Base-by-base conservation (phyloP, 164 flowering plant species). In the Santalum album region DNA sequence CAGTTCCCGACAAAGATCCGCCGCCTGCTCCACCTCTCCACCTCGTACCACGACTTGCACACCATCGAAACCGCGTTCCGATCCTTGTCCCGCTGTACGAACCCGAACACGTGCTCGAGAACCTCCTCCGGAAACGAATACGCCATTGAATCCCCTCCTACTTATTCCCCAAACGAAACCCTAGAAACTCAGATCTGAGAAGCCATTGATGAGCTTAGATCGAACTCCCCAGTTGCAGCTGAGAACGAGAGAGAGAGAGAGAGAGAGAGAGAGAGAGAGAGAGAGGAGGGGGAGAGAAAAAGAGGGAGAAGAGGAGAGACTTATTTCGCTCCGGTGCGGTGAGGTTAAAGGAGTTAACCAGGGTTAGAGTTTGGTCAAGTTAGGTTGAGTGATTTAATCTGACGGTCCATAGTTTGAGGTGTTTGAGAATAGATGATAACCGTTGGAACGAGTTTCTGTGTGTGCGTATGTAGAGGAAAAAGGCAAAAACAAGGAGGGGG, bases 61-160 rank as follows among this genome's bases (percentile, higher is more conserved):
- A 91, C 96, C 65, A 76, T 17, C 1, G 98, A 88, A 2, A 80
- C 64, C 34, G 89, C 65, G 71, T 88, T 88, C 25, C 91, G 65
- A 73, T 86, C 95, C 59, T 54, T 66, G 59, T 82, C 81, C 17
- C 70, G 42, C 2, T 57, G 54, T 2, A 91, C 62, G 69, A 91
- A 91, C 4, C 86, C 78, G 59, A 91, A 79, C 25, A 91, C 83
- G 59, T 91, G 90, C 68, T 86, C 98, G 18, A 91, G 49, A 18
- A 87, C 95, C 56, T 91, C 92, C 49, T 86, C 95, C 1, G 98
- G 98, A 58, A 91, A 87, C 55, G 84, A 75, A 34, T 21, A 44
- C 40, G 77, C 72, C 81, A 74, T 70, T 60, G 34, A 43, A 53
- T 29, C 59, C 44, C 61, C 65, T 25, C 61, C 65, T 25, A 4